These are phyloP conservation scores for Isatis lusitanica DNA, from an alignment of 441 rosid species.

Conservation along the genomic window DNA sequence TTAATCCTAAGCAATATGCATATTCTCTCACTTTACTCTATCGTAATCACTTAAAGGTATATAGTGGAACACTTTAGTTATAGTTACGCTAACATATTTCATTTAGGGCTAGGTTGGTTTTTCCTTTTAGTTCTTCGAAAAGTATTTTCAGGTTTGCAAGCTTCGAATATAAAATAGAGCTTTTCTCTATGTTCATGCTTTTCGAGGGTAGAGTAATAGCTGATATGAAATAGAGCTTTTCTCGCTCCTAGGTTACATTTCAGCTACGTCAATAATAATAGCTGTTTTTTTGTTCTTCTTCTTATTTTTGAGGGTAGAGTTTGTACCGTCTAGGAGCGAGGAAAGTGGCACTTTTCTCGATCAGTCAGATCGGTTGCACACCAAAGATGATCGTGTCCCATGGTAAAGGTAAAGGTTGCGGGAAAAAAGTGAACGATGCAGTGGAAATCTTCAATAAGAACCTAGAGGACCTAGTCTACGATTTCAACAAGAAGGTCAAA, in stretches of 20 bases:
- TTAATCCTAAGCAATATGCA: constrained; percentile 42
- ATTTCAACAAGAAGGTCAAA: constrained; percentile 27
- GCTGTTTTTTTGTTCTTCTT: neutral
- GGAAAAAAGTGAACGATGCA: constrained; percentile 33
- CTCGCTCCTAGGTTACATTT: too few species aligned
- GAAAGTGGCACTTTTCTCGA: constrained; percentile 41
- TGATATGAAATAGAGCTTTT: too few species aligned
- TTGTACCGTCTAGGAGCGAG: constrained; percentile 50
- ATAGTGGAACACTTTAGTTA: neutral
- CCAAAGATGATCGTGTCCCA: constrained; percentile 27
- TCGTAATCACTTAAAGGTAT: constrained; percentile 42
- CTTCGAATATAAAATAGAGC: neutral
- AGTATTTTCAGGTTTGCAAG: neutral
- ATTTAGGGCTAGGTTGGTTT: neutral
- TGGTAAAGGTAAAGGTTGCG: constrained; percentile 36
- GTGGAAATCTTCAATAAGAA: constrained; percentile 36
- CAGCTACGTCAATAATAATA: too few species aligned
- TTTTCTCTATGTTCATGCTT: too few species aligned
- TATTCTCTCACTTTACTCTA: constrained; percentile 38
- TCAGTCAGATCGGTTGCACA: constrained; percentile 47
- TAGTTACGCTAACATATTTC: neutral
- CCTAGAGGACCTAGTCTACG: constrained; percentile 35
- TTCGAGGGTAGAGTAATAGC: too few species aligned
- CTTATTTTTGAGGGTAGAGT: constrained; percentile 13
- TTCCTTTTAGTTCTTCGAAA: neutral